phyloP scores from a whole-genome alignment of 805 yeast species.

The Saccharomyces paradoxus region DNA sequence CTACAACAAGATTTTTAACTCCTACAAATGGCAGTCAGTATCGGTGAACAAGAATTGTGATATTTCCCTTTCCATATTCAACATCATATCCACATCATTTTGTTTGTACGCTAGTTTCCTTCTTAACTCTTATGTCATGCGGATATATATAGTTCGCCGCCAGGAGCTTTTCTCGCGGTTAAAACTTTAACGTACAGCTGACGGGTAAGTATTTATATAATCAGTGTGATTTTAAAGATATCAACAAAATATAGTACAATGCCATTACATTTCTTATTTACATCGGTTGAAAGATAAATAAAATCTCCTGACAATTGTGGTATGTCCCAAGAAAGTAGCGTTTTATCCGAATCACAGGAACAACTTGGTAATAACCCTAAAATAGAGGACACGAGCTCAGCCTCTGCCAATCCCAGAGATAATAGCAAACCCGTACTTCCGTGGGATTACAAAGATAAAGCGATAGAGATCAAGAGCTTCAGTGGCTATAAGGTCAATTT shows the following conservation, averaged over 20 bases:
- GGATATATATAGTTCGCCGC: no score
- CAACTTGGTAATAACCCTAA: not conserved
- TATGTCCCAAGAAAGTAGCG: not conserved
- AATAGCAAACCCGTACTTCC: slow-evolving; percentile 16
- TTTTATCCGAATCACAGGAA: not conserved
- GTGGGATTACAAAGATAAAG: slow-evolving; percentile 16
- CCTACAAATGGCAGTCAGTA: not conserved
- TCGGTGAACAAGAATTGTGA: no score
- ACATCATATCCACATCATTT: no score
- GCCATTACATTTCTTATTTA: not conserved
- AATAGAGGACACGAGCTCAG: not conserved
- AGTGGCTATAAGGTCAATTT: slow-evolving; percentile 23
- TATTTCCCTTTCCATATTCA: no score
- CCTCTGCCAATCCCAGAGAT: not conserved
- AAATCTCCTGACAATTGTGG: not conserved
- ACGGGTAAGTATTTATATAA: not conserved
- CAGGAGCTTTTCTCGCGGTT: not conserved
- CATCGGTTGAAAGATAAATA: not conserved
- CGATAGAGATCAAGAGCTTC: slow-evolving; percentile 19
- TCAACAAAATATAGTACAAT: not conserved
- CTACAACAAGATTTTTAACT: not conserved
- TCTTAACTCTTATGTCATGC: not conserved
- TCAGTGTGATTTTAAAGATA: not conserved
- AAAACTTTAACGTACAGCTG: not conserved
- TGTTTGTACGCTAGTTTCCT: not conserved